Percentiles rank a stretch among this genome's conserved stretches.
Conservation (phyloP, 2,329 filamentous ascomycete species). For the Aspergillus niger region DNA sequence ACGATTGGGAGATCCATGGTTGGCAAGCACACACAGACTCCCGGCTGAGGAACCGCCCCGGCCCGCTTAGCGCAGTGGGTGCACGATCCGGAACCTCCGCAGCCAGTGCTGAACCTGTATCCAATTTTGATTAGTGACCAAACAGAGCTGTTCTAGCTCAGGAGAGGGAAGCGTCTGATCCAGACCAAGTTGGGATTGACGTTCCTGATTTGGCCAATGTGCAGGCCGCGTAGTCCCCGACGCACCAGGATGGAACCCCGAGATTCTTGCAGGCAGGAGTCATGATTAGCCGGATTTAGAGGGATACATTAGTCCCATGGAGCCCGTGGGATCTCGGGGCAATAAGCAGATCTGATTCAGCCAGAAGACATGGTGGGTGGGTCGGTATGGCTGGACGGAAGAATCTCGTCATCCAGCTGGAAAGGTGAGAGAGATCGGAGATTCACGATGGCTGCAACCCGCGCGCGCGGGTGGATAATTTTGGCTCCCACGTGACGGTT, state of each 20-base stretch:
- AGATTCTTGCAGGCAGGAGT: not conserved
- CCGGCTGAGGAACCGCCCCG: constrained; percentile 10
- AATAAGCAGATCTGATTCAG: not conserved
- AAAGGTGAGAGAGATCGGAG: not conserved
- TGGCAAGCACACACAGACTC: not conserved
- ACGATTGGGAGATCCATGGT: not conserved
- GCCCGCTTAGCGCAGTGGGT: constrained; percentile 12
- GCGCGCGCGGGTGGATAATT: not conserved
- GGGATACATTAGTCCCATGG: constrained; percentile 5
- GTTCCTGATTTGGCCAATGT: not conserved
- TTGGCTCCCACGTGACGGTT: not conserved
- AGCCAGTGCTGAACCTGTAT: not conserved
- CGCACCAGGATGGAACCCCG: constrained; percentile 5
- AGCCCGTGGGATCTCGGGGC: constrained; percentile 1
- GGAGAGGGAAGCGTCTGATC: not conserved
- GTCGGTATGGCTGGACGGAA: not conserved
- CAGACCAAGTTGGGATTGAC: not conserved
- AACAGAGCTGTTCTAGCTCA: not conserved
- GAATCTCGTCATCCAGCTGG: not conserved
- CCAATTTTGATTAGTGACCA: not conserved
- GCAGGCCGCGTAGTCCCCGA: constrained; percentile 9
- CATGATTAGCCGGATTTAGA: not conserved
- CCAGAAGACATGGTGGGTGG: not conserved
- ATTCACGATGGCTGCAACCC: not conserved
- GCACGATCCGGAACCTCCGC: constrained; percentile 1